Evolutionary conservation across 768 basidiomycete genomes (phyloP).

Genomic region (Suillus alpinus): DNA sequence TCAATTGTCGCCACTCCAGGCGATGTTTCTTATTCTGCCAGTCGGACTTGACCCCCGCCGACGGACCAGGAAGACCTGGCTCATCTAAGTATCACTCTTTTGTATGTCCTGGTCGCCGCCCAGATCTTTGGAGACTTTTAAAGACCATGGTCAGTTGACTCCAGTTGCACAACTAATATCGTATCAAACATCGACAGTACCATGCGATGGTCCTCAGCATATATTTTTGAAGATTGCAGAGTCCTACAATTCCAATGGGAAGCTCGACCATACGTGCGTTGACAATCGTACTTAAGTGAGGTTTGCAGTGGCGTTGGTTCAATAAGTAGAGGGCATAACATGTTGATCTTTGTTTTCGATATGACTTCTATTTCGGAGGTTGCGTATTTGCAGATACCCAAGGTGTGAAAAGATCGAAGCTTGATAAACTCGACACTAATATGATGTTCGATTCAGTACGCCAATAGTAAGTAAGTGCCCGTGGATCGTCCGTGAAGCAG

Average conservation of each 20-base stretch:
- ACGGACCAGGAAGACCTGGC: no score
- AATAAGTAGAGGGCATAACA: not conserved
- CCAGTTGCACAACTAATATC: not conserved
- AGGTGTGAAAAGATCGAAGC: slow-evolving; percentile 5
- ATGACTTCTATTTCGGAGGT: not conserved
- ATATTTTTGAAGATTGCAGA: not conserved
- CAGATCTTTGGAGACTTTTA: no score
- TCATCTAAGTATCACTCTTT: no score
- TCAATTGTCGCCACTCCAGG: no score
- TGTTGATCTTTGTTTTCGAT: not conserved
- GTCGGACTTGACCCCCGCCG: no score
- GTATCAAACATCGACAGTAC: not conserved
- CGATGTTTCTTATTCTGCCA: no score
- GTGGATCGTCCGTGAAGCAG: not conserved
- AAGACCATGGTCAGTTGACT: not conserved
- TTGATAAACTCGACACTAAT: not conserved
- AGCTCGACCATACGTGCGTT: no score
- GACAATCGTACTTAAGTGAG: not conserved
- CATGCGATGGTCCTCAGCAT: not conserved
- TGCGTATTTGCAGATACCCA: slow-evolving; percentile 15
- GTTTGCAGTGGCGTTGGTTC: not conserved
- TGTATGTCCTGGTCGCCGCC: no score
- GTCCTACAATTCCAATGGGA: not conserved
- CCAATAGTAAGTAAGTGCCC: slow-evolving; percentile 13
- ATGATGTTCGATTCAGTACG: slow-evolving; percentile 9